Evolutionary conservation across 768 basidiomycete species (phyloP), one percentile per base, ranked within the genome.

Genomic region (Termitomyces sp.): DNA sequence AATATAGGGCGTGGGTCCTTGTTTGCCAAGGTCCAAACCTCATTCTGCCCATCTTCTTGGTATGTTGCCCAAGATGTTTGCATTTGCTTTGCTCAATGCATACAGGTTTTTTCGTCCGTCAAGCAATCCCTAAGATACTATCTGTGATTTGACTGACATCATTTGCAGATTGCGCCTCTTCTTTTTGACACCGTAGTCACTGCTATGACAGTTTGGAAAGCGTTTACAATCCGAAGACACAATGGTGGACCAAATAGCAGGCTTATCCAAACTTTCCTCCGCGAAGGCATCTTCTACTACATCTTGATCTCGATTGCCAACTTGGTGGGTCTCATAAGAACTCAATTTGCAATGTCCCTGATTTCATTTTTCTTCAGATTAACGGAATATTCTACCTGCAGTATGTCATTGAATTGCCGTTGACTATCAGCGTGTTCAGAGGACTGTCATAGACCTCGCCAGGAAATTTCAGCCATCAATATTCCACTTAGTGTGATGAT

Each of bases 311-410:
- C 89, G n/a, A 83, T 91, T 50, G 89, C 89, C 48, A 92, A 92
- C 73, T 72, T 92, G 75, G 78, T 78, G 47, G 56, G 73, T 60
- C 30, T 28, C 23, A 43, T 44, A n/a, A 31, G 15, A 31, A 46
- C 11, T 26, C 43, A 42, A 28, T 49, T 40, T 41, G 26, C 45
- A 10, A 33, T 49, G 5, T 49, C 30, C 30, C 28, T 58, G 26
- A 64, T 35, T 21, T 26, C 47, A 12, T 38, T 45, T 35, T 10
- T 46, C 26, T 28, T 23, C 50, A 79, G 78, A 83, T 91, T 67
- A 91, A 91, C 60, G 89, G 89, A 43, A 85, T 91, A 37, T 91
- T 91, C 68, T 91, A 91, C 68, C 79, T 91, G n/a, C 89, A 91
- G 87, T 89, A 62, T 61, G 85, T 54, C 23, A 11, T 21, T 11